These are phyloP conservation scores for Populus hybrid DNA, from an alignment of 441 rosid species.

Conservation along the genomic window DNA sequence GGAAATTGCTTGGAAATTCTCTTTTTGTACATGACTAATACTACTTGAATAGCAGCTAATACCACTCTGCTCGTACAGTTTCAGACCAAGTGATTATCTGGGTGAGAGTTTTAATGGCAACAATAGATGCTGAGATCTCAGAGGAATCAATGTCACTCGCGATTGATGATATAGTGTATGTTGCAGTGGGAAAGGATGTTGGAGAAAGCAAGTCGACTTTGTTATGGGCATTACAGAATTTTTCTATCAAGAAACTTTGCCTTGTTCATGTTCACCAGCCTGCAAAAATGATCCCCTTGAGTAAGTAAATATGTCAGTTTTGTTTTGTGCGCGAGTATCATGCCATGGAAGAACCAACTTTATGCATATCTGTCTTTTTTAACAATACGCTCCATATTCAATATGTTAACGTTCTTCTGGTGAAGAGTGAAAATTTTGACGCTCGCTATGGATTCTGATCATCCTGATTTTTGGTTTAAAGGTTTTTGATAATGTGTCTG, in stretches of 20 bases:
- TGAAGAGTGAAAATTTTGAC: neutral
- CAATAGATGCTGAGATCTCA: neutral
- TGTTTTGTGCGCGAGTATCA: neutral
- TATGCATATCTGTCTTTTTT: neutral
- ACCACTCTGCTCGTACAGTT: neutral
- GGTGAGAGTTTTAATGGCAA: slow-evolving; percentile 3
- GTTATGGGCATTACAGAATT: slow-evolving; percentile 59
- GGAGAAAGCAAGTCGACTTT: slow-evolving; percentile 55
- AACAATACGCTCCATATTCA: neutral
- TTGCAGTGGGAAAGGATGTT: slow-evolving; percentile 57
- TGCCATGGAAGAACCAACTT: neutral
- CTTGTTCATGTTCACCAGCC: slow-evolving; percentile 68
- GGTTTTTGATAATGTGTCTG: neutral
- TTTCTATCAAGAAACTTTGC: slow-evolving; percentile 41
- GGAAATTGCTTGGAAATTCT: neutral
- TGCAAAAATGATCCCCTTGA: slow-evolving; percentile 18
- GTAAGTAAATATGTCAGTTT: slow-evolving; percentile 21
- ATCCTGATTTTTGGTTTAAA: neutral
- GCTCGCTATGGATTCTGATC: neutral
- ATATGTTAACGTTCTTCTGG: neutral
- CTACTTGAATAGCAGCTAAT: neutral
- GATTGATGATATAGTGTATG: slow-evolving; percentile 41
- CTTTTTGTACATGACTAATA: neutral
- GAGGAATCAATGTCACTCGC: slow-evolving; percentile 34
- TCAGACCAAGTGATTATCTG: neutral